Conservation (phyloP, 1,284 basidiomycete genomes). For the Irpex sp. region DNA sequence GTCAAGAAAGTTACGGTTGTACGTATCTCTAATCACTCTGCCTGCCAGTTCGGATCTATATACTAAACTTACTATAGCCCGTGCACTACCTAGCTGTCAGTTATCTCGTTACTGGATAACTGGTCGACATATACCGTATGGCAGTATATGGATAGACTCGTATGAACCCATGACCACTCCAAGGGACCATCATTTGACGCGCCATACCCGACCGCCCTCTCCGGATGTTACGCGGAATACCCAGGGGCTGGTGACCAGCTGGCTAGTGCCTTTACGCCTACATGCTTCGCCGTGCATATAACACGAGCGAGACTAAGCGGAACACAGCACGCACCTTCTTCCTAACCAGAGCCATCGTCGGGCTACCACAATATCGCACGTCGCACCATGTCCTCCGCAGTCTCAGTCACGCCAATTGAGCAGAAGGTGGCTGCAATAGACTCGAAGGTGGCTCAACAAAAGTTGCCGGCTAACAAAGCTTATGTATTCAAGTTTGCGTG, state of each 20-base stretch:
- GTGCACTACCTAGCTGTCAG: too few species aligned
- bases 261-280: neutral
- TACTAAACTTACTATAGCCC: too few species aligned
- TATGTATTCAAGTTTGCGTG: conserved; percentile 29
- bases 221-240: conserved; percentile 3
- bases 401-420: conserved; percentile 11
- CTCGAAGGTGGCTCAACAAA: conserved; percentile 10
- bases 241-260: neutral
- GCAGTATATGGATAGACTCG: too few species aligned
- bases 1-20: too few species aligned
- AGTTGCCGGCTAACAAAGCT: conserved; percentile 7
- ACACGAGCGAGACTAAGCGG: neutral
- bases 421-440: conserved; percentile 11
- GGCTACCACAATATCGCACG: neutral
- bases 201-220: neutral
- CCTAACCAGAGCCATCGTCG: neutral
- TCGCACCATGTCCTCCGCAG: conserved; percentile 1
- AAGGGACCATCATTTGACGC: neutral
- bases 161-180: conserved; percentile 1
- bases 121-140: too few species aligned
- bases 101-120: too few species aligned
- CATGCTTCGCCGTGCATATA: neutral
- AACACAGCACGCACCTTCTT: neutral
- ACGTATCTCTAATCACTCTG: too few species aligned
- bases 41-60: too few species aligned